Percentiles rank a stretch among this genome's conserved stretches.
phyloP scores from a whole-genome alignment of 495 filamentous ascomycete genomes.

The Aspergillus wentii region DNA sequence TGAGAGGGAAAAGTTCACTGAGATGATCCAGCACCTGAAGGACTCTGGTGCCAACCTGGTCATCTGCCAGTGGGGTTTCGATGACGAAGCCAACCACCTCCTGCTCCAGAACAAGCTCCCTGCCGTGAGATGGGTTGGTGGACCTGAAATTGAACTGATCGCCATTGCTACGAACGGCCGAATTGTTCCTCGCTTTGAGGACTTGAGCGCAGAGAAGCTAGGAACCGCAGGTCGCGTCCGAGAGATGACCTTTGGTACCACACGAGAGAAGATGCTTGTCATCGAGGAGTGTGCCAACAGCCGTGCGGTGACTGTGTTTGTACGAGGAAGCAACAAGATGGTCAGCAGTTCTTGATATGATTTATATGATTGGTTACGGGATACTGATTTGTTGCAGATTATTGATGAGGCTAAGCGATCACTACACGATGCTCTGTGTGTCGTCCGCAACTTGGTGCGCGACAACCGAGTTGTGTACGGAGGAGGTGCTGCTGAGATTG shows the following conservation, averaged over 20 bases:
- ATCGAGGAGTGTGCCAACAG: conserved; percentile 99
- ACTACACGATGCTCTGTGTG: conserved; percentile 94
- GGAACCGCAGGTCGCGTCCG: conserved; percentile 85
- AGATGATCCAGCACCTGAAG: conserved; percentile 99
- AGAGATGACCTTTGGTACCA: conserved; percentile 95
- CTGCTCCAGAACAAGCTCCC: conserved; percentile 93
- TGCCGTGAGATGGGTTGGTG: conserved; percentile 96
- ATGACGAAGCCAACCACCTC: conserved; percentile 97
- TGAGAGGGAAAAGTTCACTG: conserved; percentile 90
- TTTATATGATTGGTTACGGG: conserved; percentile 2
- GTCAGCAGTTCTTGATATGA: conserved; percentile 46
- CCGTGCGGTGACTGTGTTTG: conserved; percentile 90
- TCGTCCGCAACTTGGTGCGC: conserved; percentile 90
- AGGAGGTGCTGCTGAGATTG: conserved; percentile 95
- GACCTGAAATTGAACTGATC: conserved; percentile 96
- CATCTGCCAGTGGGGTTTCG: conserved; percentile 99
- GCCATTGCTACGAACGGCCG: conserved; percentile 97
- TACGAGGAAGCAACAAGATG: conserved; percentile 99
- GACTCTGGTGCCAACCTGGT: conserved; percentile 94
- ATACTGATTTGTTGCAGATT: conserved; percentile 55
- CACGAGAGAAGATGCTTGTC: conserved; percentile 97
- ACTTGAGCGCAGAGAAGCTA: conserved; percentile 84
- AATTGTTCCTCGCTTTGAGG: conserved; percentile 96
- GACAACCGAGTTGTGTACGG: conserved; percentile 99
- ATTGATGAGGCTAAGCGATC: conserved; percentile 99